Percentiles rank a stretch among this genome's conserved stretches.
phyloP scores from a whole-genome alignment of 2,329 filamentous ascomycete genomes.

The Exophiala sp. region DNA sequence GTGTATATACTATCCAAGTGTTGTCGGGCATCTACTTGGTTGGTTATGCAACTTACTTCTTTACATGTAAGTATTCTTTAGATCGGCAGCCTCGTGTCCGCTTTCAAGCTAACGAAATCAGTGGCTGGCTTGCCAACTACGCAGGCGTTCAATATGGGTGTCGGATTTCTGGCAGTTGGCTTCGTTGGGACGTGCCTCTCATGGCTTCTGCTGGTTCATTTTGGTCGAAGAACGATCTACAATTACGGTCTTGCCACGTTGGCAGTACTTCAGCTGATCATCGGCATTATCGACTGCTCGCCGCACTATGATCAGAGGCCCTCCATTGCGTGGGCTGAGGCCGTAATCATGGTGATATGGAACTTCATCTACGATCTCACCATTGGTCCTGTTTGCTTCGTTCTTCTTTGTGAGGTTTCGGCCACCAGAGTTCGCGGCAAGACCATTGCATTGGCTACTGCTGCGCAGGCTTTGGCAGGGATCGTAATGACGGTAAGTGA shows the following conservation, averaged over 20 bases:
- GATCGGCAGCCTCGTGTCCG: too few relatives aligned
- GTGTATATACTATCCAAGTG: slow-evolving; percentile 44
- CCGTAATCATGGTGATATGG: slow-evolving; percentile 38
- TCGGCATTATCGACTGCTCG: slow-evolving; percentile 40
- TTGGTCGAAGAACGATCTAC: slow-evolving; percentile 37
- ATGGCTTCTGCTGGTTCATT: slow-evolving; percentile 36
- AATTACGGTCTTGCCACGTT: slow-evolving; percentile 34
- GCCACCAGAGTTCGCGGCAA: slow-evolving; percentile 41
- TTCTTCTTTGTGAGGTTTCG: slow-evolving; percentile 46
- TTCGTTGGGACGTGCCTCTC: slow-evolving; percentile 39
- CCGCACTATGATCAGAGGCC: slow-evolving; percentile 32
- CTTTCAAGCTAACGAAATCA: too few relatives aligned
- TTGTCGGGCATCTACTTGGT: slow-evolving; percentile 43
- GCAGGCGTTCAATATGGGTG: slow-evolving; percentile 39
- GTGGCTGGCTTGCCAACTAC: slow-evolving; percentile 32
- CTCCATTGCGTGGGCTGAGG: slow-evolving; percentile 36
- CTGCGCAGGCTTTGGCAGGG: slow-evolving; percentile 38
- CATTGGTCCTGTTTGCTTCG: slow-evolving; percentile 45
- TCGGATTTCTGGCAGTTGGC: slow-evolving; percentile 39
- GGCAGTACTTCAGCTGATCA: slow-evolving; percentile 36
- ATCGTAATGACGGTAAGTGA: slow-evolving; percentile 35
- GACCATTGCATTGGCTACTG: slow-evolving; percentile 44
- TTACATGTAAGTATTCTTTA: slow-evolving; percentile 43
- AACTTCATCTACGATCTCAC: slow-evolving; percentile 40
- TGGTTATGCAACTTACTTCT: slow-evolving; percentile 49